A percentile compares a stretch with the other conserved stretches of the same genome.
phyloP scores from a whole-genome alignment of 805 yeast species.

The Clavispora asparagi region DNA sequence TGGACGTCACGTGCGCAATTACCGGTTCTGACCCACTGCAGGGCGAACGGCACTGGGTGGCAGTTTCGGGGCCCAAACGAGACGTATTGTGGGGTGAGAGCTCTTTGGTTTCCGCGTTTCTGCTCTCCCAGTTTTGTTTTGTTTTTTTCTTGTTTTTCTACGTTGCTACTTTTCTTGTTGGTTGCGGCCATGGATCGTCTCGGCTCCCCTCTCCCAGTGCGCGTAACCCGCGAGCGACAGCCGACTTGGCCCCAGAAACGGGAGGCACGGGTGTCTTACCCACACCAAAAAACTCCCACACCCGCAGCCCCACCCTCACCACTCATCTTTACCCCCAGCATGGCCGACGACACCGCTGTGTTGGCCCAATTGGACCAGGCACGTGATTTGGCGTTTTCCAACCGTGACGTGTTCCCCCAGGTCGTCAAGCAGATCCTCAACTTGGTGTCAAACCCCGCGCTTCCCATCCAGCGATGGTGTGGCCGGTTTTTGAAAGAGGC shows the following conservation, averaged over 20 bases:
- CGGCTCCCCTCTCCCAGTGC: no score
- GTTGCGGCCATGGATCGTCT: no score
- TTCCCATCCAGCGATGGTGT: constrained; percentile 37
- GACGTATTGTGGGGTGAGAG: no score
- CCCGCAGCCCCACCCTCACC: background rate
- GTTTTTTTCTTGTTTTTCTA: no score
- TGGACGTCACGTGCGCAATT: constrained; percentile 3
- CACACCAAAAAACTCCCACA: background rate
- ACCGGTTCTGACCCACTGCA: no score
- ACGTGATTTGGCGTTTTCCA: constrained; percentile 27
- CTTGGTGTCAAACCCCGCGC: constrained; percentile 30
- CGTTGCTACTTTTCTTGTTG: no score
- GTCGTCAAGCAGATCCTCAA: constrained; percentile 40
- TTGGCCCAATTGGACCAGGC: constrained; percentile 35
- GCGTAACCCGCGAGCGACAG: no score
- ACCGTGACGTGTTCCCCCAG: constrained; percentile 30
- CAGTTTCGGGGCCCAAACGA: no score
- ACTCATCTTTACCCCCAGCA: background rate
- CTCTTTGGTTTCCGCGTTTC: no score
- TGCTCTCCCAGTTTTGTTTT: no score
- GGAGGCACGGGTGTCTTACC: background rate
- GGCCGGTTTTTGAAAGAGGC: constrained; percentile 34
- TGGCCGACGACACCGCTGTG: constrained; percentile 14
- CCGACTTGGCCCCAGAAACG: no score
- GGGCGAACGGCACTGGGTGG: no score